These are phyloP conservation scores for Saturnispora besseyi DNA, from an alignment of 805 yeast species.

Conservation along the genomic window DNA sequence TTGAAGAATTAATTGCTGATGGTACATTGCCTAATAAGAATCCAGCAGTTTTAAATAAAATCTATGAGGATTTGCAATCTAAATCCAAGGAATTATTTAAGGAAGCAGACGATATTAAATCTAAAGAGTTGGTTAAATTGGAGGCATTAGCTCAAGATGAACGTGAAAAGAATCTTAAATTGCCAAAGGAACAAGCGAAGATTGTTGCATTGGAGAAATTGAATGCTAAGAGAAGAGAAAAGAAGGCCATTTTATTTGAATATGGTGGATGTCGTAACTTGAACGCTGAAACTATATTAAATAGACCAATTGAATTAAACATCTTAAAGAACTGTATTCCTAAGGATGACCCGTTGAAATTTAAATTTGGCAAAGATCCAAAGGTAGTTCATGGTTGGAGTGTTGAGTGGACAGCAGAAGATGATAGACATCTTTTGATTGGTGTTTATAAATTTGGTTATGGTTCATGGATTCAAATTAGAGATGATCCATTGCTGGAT, in stretches of 20 bases:
- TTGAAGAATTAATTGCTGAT: conserved; percentile 84
- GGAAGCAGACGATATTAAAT: conserved; percentile 57
- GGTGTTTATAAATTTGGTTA: conserved; percentile 92
- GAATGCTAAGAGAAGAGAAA: conserved; percentile 62
- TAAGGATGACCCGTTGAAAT: conserved; percentile 46
- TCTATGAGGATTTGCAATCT: conserved; percentile 63
- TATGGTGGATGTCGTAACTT: conserved; percentile 79
- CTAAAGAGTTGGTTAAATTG: conserved; percentile 43
- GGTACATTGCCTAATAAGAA: conserved; percentile 82
- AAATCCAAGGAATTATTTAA: conserved; percentile 53
- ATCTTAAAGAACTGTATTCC: conserved; percentile 47
- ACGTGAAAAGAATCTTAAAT: conserved; percentile 31
- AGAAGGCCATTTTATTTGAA: conserved; percentile 83
- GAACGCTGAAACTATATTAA: conserved; percentile 80
- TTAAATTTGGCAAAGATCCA: conserved; percentile 52
- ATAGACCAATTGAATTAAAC: conserved; percentile 79
- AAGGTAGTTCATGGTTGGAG: conserved; percentile 88
- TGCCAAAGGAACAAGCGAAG: conserved; percentile 18
- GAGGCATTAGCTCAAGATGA: conserved; percentile 54
- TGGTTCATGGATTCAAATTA: conserved; percentile 88
- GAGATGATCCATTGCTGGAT: conserved; percentile 91
- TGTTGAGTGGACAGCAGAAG: conserved; percentile 73
- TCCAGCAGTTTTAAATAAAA: conserved; percentile 65
- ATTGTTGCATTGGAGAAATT: conserved; percentile 26
- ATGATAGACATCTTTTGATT: conserved; percentile 77